Evolutionary conservation across 1,284 basidiomycete genomes (phyloP).

Genomic region (Puccinia horiana): DNA sequence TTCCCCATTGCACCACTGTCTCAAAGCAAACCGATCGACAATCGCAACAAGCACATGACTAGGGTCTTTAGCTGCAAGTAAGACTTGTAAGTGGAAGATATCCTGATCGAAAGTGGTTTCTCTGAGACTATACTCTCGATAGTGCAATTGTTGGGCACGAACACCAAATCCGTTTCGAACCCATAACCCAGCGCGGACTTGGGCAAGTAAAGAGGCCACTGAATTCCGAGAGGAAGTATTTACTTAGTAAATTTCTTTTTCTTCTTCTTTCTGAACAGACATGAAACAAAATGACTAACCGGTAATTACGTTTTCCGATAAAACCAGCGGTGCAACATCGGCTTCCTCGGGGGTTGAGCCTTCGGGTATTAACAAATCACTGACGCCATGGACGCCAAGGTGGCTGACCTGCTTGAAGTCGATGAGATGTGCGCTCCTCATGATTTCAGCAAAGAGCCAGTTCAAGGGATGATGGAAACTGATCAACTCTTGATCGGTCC

Average conservation of each 20-base stretch:
- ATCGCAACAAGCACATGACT: conserved; percentile 78
- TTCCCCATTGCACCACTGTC: conserved; percentile 74
- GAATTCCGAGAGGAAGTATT: conserved; percentile 6
- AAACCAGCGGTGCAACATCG: conserved; percentile 26
- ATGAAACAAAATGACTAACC: conserved; percentile 14
- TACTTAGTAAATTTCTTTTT: neutral
- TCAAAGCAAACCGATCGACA: conserved; percentile 83
- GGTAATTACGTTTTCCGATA: conserved; percentile 41
- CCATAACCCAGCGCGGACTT: conserved; percentile 93
- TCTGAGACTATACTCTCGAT: conserved; percentile 90
- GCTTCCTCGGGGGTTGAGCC: conserved; percentile 6
- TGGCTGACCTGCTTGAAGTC: conserved; percentile 68
- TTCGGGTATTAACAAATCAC: conserved; percentile 39
- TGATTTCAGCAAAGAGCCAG: conserved; percentile 85
- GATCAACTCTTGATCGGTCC: conserved; percentile 65
- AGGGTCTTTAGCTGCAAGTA: conserved; percentile 63
- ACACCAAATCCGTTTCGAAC: conserved; percentile 96
- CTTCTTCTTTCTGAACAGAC: neutral
- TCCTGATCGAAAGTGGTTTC: conserved; percentile 98
- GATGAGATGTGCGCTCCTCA: conserved; percentile 64
- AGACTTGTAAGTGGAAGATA: conserved; percentile 81
- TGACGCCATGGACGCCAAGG: conserved; percentile 38
- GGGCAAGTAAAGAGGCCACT: conserved; percentile 87
- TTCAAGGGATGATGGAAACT: conserved; percentile 94
- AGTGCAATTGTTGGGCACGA: conserved; percentile 91